Evolutionary conservation across 1,284 basidiomycete species (phyloP).

Genomic region (Amylostereum areolatum): DNA sequence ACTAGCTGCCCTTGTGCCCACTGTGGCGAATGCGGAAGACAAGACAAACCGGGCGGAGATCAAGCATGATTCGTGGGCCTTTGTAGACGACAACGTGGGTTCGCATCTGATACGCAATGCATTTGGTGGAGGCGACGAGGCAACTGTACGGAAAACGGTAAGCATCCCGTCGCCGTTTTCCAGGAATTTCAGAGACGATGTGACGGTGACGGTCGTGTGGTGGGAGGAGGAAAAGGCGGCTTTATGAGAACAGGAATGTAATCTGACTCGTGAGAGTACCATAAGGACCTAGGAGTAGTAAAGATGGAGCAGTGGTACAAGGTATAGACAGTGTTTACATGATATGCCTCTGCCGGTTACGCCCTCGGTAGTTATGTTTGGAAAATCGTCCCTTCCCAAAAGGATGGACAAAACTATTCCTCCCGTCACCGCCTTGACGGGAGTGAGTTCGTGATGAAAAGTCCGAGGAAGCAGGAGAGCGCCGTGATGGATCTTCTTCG

Average conservation of each 20-base stretch:
- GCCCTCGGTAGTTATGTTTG: too few relatives aligned
- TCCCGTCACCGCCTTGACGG: too few relatives aligned
- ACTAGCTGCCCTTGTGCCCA: slow-evolving; percentile 50
- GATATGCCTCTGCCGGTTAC: too few relatives aligned
- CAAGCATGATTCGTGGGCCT: slow-evolving; percentile 70
- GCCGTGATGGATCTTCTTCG: background rate
- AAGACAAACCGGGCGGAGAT: slow-evolving; percentile 60
- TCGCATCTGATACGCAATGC: slow-evolving; percentile 94
- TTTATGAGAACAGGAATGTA: too few relatives aligned
- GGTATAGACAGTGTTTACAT: too few relatives aligned
- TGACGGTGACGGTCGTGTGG: slow-evolving; percentile 83
- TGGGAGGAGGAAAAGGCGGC: slow-evolving; percentile 56
- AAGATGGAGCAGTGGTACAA: too few relatives aligned
- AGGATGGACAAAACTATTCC: too few relatives aligned
- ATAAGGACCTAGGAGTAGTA: too few relatives aligned
- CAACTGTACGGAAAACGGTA: slow-evolving; percentile 61
- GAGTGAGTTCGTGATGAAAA: background rate
- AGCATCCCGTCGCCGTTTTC: slow-evolving; percentile 84
- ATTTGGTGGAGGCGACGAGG: slow-evolving; percentile 80
- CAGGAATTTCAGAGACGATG: slow-evolving; percentile 81
- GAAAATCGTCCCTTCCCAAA: too few relatives aligned
- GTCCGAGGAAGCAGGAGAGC: background rate
- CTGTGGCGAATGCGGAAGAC: slow-evolving; percentile 43
- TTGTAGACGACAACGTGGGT: slow-evolving; percentile 82
- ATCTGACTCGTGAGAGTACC: too few relatives aligned